These are phyloP conservation scores for Pichia sp. DNA, from an alignment of 1,139 yeast genomes.

Conservation along the genomic window DNA sequence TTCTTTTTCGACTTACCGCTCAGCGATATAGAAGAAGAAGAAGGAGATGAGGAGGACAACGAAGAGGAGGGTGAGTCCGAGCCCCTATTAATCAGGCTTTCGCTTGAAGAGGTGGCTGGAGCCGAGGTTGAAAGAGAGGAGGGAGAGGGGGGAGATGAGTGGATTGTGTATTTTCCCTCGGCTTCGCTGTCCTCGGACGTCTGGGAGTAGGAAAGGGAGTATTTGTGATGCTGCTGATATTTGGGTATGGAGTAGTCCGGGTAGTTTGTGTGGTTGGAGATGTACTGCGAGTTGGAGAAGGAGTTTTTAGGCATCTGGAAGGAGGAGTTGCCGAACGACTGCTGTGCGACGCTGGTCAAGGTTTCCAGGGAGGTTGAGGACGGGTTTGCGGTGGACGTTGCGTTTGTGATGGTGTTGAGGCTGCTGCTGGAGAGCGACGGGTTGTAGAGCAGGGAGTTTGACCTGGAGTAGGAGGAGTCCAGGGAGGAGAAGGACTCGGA, in stretches of 20 bases:
- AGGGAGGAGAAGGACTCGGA: conserved; percentile 15
- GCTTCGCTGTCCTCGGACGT: background rate
- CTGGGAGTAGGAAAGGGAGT: background rate
- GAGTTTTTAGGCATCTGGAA: conserved; percentile 8
- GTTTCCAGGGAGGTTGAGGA: conserved; percentile 16
- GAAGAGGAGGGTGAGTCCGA: background rate
- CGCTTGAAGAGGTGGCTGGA: conserved; percentile 1
- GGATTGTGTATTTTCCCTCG: background rate
- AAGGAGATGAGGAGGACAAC: background rate
- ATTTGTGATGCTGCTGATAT: background rate
- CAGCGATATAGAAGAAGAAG: background rate
- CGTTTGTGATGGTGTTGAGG: background rate
- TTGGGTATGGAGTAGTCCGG: conserved; percentile 2
- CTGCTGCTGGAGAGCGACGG: background rate
- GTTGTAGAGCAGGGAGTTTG: conserved; percentile 19
- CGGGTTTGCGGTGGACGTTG: background rate
- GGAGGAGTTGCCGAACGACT: conserved; percentile 13
- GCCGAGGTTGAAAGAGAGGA: conserved; percentile 1
- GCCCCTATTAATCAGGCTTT: background rate
- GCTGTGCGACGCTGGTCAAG: conserved; percentile 20
- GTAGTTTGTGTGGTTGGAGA: conserved; percentile 1
- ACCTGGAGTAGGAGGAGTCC: conserved; percentile 22
- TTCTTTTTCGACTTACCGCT: conserved; percentile 24
- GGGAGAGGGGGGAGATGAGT: conserved; percentile 5
- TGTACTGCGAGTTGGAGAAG: conserved; percentile 14